A percentile compares a stretch with the other conserved stretches of the same genome.
phyloP scores from a whole-genome alignment of 176 grass and related monocot genomes.

The Panicum miliaceum region DNA sequence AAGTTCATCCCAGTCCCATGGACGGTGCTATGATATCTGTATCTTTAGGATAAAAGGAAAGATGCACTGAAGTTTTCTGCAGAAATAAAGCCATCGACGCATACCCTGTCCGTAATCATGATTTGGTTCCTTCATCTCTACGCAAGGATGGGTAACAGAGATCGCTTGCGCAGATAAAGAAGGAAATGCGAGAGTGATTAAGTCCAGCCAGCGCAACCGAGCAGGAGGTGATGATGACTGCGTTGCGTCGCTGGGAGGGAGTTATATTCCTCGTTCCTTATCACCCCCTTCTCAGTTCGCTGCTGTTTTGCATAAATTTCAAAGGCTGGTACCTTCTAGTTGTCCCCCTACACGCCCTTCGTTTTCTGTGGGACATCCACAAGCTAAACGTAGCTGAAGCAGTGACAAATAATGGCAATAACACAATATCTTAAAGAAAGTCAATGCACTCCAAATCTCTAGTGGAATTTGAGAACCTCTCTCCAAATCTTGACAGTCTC shows the following conservation, averaged over 20 bases:
- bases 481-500: background rate
- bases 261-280: background rate
- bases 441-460: background rate
- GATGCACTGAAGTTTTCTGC: background rate
- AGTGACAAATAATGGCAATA: background rate
- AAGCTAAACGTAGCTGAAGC: background rate
- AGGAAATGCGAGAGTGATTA: background rate
- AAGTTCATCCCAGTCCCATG: background rate
- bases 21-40: background rate
- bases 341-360: background rate
- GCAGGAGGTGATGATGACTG: slow-evolving; percentile 18
- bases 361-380: background rate
- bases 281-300: background rate
- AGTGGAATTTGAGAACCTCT: background rate
- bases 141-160: slow-evolving; percentile 34
- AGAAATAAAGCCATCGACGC: background rate
- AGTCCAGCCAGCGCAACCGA: background rate
- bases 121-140: slow-evolving; percentile 39
- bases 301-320: slow-evolving; percentile 5
- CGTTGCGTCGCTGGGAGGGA: slow-evolving; percentile 27
- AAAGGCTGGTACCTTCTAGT: background rate
- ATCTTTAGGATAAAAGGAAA: background rate
- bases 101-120: slow-evolving; percentile 34
- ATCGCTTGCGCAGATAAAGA: slow-evolving; percentile 35
- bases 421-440: background rate